Conservation (phyloP, 2,329 filamentous ascomycete genomes). For the Fusarium sp. region DNA sequence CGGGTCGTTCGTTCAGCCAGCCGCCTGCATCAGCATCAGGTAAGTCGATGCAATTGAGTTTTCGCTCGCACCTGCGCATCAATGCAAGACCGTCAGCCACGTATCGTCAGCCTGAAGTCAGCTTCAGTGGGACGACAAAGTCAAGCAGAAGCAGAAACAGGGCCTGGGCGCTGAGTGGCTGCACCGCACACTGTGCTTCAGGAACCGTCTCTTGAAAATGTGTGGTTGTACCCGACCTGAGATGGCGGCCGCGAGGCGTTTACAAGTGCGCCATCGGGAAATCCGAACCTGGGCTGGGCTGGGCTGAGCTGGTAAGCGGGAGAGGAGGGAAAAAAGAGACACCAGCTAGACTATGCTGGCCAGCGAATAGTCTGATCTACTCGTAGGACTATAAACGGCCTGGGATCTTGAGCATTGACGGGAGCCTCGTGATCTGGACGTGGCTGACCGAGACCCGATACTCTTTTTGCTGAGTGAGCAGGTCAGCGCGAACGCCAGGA, state of each 20-base stretch:
- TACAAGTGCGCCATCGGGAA: constrained; percentile 11
- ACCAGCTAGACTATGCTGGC: background rate
- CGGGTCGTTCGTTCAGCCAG: constrained; percentile 12
- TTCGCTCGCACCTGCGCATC: background rate
- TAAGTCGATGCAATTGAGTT: constrained; percentile 19
- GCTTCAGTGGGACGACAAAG: constrained; percentile 20
- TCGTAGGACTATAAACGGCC: constrained; percentile 13
- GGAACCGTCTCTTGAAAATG: constrained; percentile 6
- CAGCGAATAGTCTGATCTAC: constrained; percentile 5
- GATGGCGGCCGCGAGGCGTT: constrained; percentile 14
- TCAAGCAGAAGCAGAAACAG: constrained; percentile 17
- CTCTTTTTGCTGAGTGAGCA: constrained; percentile 20
- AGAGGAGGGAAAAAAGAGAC: constrained; percentile 5
- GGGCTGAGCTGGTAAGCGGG: constrained; percentile 7
- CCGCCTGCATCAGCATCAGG: constrained; percentile 9
- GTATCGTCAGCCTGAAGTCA: constrained; percentile 40
- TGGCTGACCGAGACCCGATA: constrained; percentile 31
- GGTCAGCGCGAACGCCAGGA: constrained; percentile 20
- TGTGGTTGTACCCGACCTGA: constrained; percentile 33
- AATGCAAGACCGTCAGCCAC: constrained; percentile 18
- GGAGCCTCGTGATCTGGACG: constrained; percentile 26
- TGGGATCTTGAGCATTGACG: background rate
- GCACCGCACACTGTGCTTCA: constrained; percentile 27
- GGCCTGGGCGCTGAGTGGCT: constrained; percentile 16
- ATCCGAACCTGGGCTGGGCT: constrained; percentile 4